These are phyloP conservation scores for Neospermospora avenae DNA, from an alignment of 2,329 filamentous ascomycete genomes.

Conservation along the genomic window DNA sequence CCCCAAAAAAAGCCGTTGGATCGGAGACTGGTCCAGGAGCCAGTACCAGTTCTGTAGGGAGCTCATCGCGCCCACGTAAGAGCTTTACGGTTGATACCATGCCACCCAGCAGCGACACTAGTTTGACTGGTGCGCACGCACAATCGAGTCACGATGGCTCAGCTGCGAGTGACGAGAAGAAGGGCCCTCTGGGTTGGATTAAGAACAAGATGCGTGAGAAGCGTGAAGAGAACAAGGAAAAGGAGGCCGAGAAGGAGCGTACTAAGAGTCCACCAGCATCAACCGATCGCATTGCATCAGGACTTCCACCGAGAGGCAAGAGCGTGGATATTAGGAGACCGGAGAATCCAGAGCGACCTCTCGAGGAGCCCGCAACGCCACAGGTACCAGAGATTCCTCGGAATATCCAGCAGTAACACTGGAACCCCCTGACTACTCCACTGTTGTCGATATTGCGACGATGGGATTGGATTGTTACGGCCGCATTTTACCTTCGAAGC, in stretches of 20 bases:
- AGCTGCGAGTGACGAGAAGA: conserved; percentile 41
- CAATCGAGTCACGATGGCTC: conserved; percentile 36
- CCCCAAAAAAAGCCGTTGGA: conserved; percentile 49
- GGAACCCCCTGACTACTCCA: not conserved
- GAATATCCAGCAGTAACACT: conserved; percentile 12
- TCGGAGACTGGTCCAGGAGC: conserved; percentile 60
- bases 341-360: conserved; percentile 20
- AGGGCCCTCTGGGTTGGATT: conserved; percentile 61
- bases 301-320: conserved; percentile 25
- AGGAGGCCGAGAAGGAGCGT: conserved; percentile 30
- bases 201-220: conserved; percentile 61
- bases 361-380: conserved; percentile 15
- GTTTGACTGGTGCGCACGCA: conserved; percentile 23
- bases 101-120: conserved; percentile 32
- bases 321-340: conserved; percentile 31
- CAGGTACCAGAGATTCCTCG: conserved; percentile 9
- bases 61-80: conserved; percentile 46
- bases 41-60: conserved; percentile 67
- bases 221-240: conserved; percentile 34
- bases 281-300: conserved; percentile 25
- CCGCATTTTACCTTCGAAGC: not conserved
- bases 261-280: conserved; percentile 33
- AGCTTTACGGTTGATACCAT: conserved; percentile 43
- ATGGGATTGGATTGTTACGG: conserved; percentile 10
- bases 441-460: conserved; percentile 3